Base-by-base conservation (phyloP, 2,329 filamentous ascomycete genomes). In the Sclerotinia subarctica region DNA sequence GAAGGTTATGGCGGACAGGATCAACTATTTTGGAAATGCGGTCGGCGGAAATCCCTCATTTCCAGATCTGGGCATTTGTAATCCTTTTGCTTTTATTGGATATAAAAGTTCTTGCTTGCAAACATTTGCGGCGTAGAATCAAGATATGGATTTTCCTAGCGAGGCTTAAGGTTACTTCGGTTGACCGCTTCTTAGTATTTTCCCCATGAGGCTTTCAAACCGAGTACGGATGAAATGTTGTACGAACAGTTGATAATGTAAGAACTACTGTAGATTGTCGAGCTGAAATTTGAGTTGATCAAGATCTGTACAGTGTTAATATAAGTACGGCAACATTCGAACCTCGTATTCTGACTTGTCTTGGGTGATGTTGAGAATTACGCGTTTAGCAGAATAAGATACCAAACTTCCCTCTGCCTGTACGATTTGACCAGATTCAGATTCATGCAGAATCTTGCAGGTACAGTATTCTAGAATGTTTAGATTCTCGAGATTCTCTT, bases 401-500 rank as follows among this genome's bases (percentile, higher is more conserved):
- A 1, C 11, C 19, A 24, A 35, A 60, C 26, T 47, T 13, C 35
- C 11, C 44, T 46, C 44, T 51, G 49, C 35, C 59, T 66, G 56
- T 19, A 69, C 32, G 56, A 66, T 69, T 13, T 44, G 24, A 24
- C 54, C 49, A 56, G 49, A 59, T 69, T 69, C 10, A 38, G 21
- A 53, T 24, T 19, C n/a, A 49, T 66, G 67, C 63, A 66, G 49
- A 24, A 69, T 54, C 63, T 49, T 66, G 67, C 62, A 68, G 67
- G 64, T 66, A 59, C 44, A n/a, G 10, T 26, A 42, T 26, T 26
- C 32, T 57, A 42, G 32, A 57, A 32, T 24, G 21, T 38, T 21
- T 13, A 42, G 32, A 66, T 51, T 51, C n/a, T 62, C 59, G 32
- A 63, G 60, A 59, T 51, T 51, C 44, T 49, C 11, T 6, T 0